Conservation (phyloP, 1,284 basidiomycete genomes). For the Moniliella sp. region DNA sequence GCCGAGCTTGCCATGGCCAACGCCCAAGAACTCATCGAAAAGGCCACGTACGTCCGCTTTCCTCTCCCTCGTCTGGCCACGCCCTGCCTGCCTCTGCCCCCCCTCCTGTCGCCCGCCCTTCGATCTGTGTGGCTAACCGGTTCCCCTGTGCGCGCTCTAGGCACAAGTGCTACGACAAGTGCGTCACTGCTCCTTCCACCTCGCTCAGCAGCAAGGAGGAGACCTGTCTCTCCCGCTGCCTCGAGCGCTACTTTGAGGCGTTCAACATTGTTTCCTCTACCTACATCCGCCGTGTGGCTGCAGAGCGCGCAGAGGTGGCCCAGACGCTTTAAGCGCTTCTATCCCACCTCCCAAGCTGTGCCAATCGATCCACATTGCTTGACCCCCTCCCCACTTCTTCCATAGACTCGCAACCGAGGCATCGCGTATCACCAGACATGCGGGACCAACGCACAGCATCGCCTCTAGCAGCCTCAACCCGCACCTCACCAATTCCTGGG, state of each 20-base stretch:
- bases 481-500: no score
- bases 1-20: neutral
- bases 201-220: neutral
- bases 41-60: neutral
- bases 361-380: no score
- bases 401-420: no score
- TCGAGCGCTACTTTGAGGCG: neutral
- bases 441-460: no score
- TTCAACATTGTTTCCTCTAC: neutral
- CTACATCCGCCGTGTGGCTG: neutral
- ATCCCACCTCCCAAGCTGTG: no score
- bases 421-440: no score
- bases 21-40: neutral
- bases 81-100: neutral
- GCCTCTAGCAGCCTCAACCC: no score
- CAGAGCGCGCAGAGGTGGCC: no score
- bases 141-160: neutral
- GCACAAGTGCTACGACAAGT: neutral
- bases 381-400: no score
- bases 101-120: neutral
- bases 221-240: neutral
- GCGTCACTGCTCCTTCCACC: neutral
- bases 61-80: neutral
- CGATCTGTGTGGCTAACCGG: neutral
- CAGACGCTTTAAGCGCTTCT: no score